phyloP scores from a whole-genome alignment of 2,329 filamentous ascomycete species.

The Phialemoniopsis sp. region DNA sequence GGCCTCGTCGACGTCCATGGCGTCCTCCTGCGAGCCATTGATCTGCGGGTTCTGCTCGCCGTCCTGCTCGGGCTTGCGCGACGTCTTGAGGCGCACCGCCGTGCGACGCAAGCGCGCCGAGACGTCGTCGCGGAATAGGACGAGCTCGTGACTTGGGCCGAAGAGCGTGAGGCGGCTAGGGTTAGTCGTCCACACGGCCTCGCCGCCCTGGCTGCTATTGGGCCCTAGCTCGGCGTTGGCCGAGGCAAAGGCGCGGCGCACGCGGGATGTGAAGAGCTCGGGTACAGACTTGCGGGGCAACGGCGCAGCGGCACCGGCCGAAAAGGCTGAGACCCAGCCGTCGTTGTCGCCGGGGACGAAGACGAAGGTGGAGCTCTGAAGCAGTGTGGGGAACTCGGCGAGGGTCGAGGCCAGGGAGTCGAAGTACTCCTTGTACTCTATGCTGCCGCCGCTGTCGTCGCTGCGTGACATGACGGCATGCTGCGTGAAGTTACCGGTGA shows the following conservation, averaged over 20 bases:
- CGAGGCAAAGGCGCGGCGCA: slow-evolving; percentile 74
- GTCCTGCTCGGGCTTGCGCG: slow-evolving; percentile 34
- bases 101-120: slow-evolving; percentile 73
- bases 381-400: slow-evolving; percentile 75
- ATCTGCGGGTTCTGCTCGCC: slow-evolving; percentile 21
- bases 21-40: slow-evolving; percentile 16
- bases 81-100: slow-evolving; percentile 63
- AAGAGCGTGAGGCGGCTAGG: slow-evolving; percentile 80
- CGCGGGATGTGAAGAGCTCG: slow-evolving; percentile 82
- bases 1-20: slow-evolving; percentile 7
- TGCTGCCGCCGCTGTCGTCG: slow-evolving; percentile 71
- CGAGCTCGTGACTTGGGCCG: slow-evolving; percentile 81
- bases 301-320: slow-evolving; percentile 66
- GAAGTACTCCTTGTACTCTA: slow-evolving; percentile 96
- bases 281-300: slow-evolving; percentile 72
- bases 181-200: slow-evolving; percentile 85
- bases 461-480: slow-evolving; percentile 64
- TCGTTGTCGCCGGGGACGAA: slow-evolving; percentile 97
- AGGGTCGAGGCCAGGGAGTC: slow-evolving; percentile 80
- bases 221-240: slow-evolving; percentile 65
- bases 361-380: slow-evolving; percentile 77
- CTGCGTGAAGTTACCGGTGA: slow-evolving; percentile 80
- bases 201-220: slow-evolving; percentile 52
- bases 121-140: slow-evolving; percentile 84
- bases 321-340: slow-evolving; percentile 89